phyloP scores from a whole-genome alignment of 176 grass and related monocot genomes.

The Avena eriantha region DNA sequence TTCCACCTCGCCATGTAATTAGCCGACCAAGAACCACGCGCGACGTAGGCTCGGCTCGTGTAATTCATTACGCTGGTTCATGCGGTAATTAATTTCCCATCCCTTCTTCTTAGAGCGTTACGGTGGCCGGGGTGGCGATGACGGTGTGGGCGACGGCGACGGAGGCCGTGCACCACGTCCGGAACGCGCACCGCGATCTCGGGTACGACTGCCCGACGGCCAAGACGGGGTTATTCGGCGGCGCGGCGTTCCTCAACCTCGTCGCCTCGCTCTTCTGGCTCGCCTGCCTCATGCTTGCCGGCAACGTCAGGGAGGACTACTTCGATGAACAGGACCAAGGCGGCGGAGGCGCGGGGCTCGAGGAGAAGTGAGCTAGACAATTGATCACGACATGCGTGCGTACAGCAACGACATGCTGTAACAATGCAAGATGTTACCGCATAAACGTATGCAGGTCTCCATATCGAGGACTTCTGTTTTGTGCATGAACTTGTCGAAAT shows the following conservation, averaged over 20 bases:
- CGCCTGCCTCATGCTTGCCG: slow-evolving; percentile 51
- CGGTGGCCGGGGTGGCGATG: slow-evolving; percentile 40
- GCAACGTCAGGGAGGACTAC: slow-evolving; percentile 65
- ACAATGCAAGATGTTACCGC: too few species aligned
- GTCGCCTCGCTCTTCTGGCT: slow-evolving; percentile 76
- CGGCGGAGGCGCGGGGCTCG: neutral
- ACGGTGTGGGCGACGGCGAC: slow-evolving; percentile 53
- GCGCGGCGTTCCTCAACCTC: slow-evolving; percentile 62
- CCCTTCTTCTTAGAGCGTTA: slow-evolving; percentile 5
- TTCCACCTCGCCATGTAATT: slow-evolving; percentile 62
- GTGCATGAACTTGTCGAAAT: too few species aligned
- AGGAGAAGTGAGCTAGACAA: neutral
- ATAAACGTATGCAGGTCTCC: too few species aligned
- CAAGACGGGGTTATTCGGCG: slow-evolving; percentile 67
- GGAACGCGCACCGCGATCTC: slow-evolving; percentile 56
- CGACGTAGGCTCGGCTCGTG: neutral
- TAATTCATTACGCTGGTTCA: too few species aligned
- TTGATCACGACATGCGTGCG: too few species aligned
- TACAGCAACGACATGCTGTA: too few species aligned
- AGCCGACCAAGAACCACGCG: neutral
- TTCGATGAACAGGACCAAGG: neutral
- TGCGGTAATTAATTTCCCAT: too few species aligned
- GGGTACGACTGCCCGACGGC: slow-evolving; percentile 46
- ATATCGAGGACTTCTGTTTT: too few species aligned
- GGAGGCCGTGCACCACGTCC: slow-evolving; percentile 49